Conservation (phyloP, 164 flowering plant species). For the Cinnamomum micranthum region DNA sequence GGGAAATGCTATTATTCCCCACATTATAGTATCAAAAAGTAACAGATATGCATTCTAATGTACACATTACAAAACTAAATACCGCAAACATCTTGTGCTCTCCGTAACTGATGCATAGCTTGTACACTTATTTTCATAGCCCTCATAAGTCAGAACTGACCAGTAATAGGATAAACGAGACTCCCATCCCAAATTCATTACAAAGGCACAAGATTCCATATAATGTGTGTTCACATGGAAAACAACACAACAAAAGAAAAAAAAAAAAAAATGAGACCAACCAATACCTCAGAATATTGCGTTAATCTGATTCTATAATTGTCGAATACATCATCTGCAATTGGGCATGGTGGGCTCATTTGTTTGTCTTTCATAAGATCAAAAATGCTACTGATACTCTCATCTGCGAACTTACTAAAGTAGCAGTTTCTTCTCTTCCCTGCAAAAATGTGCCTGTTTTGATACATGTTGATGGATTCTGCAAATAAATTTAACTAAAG, state of each 20-base stretch:
- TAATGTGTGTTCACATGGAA: background rate
- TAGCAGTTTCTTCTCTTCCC: slow-evolving; percentile 45
- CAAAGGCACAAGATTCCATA: background rate
- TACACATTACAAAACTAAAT: too few relatives aligned
- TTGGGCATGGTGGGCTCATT: slow-evolving; percentile 1
- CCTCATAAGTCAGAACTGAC: background rate
- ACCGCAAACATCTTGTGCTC: background rate
- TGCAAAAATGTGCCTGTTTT: slow-evolving; percentile 17
- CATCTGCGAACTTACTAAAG: slow-evolving; percentile 48
- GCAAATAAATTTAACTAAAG: background rate
- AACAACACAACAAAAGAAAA: background rate
- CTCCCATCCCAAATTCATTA: background rate
- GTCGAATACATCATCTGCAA: slow-evolving; percentile 24
- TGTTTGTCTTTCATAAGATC: slow-evolving; percentile 22
- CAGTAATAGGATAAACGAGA: background rate
- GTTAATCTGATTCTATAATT: slow-evolving; percentile 54
- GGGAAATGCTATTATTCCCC: background rate
- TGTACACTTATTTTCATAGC: background rate
- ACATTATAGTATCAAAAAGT: too few relatives aligned
- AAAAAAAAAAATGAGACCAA: background rate
- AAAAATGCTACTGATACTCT: slow-evolving; percentile 32
- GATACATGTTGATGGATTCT: background rate
- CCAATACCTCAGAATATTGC: slow-evolving; percentile 52
- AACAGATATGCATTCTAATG: background rate
- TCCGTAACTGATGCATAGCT: background rate